A percentile compares a stretch with the other conserved stretches of the same genome.
These are phyloP conservation scores for Amaranthus tricolor DNA, from an alignment of 179 eudicot genomes.

Conservation along the genomic window DNA sequence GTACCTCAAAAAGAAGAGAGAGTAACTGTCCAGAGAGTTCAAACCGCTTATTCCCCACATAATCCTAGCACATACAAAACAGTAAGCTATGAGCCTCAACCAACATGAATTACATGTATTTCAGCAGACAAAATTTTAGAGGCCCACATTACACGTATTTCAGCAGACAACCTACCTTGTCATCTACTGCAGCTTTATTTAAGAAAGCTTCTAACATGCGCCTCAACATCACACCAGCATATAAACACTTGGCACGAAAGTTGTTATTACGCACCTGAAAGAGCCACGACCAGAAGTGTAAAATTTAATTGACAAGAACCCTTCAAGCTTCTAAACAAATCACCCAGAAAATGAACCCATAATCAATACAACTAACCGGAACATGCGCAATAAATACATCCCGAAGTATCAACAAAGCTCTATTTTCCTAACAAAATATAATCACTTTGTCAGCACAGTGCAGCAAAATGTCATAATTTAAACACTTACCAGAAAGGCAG, in stretches of 20 bases:
- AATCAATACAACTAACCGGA: conserved; percentile 54
- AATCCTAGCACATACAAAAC: conserved; percentile 53
- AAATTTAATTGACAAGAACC: not conserved
- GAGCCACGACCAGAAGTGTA: not conserved
- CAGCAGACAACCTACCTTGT: conserved; percentile 54
- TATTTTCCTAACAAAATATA: conserved; percentile 50
- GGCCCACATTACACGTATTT: not conserved
- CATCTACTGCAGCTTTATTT: conserved; percentile 91
- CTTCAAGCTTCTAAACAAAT: not conserved
- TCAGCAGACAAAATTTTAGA: conserved; percentile 2
- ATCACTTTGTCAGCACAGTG: not conserved
- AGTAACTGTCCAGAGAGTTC: conserved; percentile 95
- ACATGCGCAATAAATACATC: conserved; percentile 81
- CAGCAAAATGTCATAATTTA: not conserved
- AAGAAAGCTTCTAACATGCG: conserved; percentile 94
- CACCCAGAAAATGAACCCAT: not conserved
- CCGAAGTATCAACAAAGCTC: conserved; percentile 57
- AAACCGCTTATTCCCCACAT: conserved; percentile 96
- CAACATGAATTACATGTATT: not conserved
- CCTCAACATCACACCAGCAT: conserved; percentile 92
- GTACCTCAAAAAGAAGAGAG: conserved; percentile 89
- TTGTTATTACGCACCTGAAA: conserved; percentile 60
- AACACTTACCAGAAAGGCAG: not conserved
- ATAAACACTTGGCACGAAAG: conserved; percentile 83
- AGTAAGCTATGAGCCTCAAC: not conserved